Percentiles rank a stretch among this genome's conserved stretches.
Conservation (phyloP, 306 rosid genomes). For the Quercus glauca region DNA sequence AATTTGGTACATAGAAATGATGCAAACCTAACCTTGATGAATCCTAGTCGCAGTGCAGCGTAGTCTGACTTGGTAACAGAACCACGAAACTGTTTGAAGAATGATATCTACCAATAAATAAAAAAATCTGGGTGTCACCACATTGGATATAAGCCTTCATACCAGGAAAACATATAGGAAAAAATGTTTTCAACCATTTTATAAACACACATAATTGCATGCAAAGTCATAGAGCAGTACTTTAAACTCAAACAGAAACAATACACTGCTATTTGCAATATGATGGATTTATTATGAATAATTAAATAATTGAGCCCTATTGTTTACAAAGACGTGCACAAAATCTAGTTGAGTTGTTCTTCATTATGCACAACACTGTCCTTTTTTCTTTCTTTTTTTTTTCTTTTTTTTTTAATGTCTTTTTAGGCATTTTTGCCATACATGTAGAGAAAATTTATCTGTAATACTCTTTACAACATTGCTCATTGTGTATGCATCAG, state of each 20-base stretch:
- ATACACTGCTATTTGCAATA: neutral
- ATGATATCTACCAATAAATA: constrained; percentile 54
- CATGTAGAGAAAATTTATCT: neutral
- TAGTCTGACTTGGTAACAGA: constrained; percentile 74
- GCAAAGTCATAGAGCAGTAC: neutral
- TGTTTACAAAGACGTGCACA: neutral
- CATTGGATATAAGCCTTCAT: neutral
- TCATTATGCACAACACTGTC: neutral
- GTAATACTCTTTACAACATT: neutral
- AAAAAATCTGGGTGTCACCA: constrained; percentile 11
- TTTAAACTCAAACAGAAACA: neutral
- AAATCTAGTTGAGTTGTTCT: neutral
- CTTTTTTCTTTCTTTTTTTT: neutral
- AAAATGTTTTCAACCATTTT: neutral
- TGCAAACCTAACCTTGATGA: constrained; percentile 53
- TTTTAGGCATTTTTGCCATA: neutral
- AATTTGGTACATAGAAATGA: neutral
- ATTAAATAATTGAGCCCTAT: neutral
- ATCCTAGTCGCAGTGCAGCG: constrained; percentile 70
- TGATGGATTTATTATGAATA: neutral
- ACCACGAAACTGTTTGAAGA: constrained; percentile 78
- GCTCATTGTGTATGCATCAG: neutral
- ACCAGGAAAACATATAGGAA: neutral
- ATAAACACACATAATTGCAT: neutral
- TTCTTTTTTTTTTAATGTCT: too few relatives aligned